Percentiles rank a stretch among this genome's conserved stretches.
phyloP scores from a whole-genome alignment of 331 rosid species.

The Pyracantha coccinea region DNA sequence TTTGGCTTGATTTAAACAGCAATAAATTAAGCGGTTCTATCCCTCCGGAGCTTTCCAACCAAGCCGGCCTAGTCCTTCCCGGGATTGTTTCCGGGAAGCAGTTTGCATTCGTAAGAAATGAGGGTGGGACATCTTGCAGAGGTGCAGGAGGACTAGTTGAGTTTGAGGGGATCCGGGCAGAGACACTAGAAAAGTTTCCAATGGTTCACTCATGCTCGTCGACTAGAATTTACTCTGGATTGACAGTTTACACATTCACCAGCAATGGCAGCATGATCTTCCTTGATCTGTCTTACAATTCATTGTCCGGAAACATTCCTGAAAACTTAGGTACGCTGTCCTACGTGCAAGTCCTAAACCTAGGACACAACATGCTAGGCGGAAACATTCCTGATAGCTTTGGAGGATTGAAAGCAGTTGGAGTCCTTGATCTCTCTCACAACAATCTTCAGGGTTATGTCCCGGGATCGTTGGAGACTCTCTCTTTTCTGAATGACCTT shows the following conservation, averaged over 20 bases:
- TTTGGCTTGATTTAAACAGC: conserved; percentile 69
- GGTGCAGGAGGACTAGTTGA: conserved; percentile 81
- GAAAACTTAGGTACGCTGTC: conserved; percentile 33
- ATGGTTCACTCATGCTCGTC: conserved; percentile 57
- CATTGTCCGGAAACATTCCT: conserved; percentile 53
- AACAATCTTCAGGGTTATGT: conserved; percentile 47
- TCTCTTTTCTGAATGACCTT: conserved; percentile 64
- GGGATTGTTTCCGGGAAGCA: conserved; percentile 62
- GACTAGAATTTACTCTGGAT: conserved; percentile 51
- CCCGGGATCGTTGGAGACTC: conserved; percentile 51
- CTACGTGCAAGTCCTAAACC: conserved; percentile 51
- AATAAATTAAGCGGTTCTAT: conserved; percentile 46
- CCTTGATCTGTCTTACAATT: conserved; percentile 61
- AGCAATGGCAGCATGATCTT: conserved; percentile 47
- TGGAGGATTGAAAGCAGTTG: conserved; percentile 45
- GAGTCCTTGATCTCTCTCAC: conserved; percentile 72
- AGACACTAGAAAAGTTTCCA: conserved; percentile 52
- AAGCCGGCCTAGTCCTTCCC: conserved; percentile 43
- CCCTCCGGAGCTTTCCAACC: conserved; percentile 46
- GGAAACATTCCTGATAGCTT: conserved; percentile 56
- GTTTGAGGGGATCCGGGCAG: conserved; percentile 48
- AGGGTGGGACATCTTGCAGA: conserved; percentile 69
- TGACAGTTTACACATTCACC: conserved; percentile 39
- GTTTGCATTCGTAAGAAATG: conserved; percentile 70
- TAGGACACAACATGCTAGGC: conserved; percentile 55